These are phyloP conservation scores for Teunomyces aglyptinius DNA, from an alignment of 805 yeast genomes.

Conservation along the genomic window DNA sequence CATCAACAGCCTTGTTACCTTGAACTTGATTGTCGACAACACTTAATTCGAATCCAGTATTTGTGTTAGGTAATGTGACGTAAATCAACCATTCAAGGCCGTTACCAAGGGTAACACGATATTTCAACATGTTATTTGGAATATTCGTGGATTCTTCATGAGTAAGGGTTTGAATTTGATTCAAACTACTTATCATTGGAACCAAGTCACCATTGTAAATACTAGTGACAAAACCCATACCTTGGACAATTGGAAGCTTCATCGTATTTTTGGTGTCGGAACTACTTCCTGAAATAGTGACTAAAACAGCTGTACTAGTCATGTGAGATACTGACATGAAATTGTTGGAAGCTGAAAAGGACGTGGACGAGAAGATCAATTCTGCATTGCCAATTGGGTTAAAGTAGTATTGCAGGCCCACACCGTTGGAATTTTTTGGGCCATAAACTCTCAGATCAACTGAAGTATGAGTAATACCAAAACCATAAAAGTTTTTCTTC, in stretches of 20 bases:
- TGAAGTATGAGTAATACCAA: conserved; percentile 59
- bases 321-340: conserved; percentile 44
- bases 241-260: conserved; percentile 53
- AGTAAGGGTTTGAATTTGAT: not conserved
- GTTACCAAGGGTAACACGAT: conserved; percentile 36
- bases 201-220: conserved; percentile 51
- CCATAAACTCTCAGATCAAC: conserved; percentile 44
- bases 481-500: conserved; percentile 45
- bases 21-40: conserved; percentile 33
- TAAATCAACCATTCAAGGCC: conserved; percentile 52
- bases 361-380: conserved; percentile 52
- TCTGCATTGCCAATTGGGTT: conserved; percentile 59
- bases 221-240: conserved; percentile 58
- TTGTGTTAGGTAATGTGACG: conserved; percentile 42
- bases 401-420: conserved; percentile 46
- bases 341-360: conserved; percentile 38
- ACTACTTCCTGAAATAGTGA: conserved; percentile 35
- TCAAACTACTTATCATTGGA: conserved; percentile 48
- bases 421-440: conserved; percentile 44
- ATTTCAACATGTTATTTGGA: conserved; percentile 27
- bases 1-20: conserved; percentile 39
- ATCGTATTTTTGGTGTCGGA: conserved; percentile 34
- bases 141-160: conserved; percentile 5
- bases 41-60: conserved; percentile 33
- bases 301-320: conserved; percentile 51